These are phyloP conservation scores for Plenodomus biglobosus DNA, from an alignment of 2,329 filamentous ascomycete genomes.

Conservation along the genomic window DNA sequence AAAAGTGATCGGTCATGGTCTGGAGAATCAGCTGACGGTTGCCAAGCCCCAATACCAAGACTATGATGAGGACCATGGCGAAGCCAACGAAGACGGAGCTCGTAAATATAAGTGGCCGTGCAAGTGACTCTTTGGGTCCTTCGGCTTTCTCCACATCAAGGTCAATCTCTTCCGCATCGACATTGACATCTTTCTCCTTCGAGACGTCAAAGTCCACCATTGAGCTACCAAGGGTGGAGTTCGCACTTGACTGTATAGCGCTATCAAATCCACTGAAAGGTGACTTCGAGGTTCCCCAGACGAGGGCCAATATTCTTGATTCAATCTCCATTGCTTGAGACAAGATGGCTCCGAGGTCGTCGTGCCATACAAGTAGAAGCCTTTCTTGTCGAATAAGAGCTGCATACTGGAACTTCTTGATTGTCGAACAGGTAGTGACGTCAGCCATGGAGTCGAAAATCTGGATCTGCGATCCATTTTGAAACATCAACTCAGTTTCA, in stretches of 20 bases:
- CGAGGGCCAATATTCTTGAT: slow-evolving; percentile 70
- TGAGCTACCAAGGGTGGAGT: slow-evolving; percentile 33
- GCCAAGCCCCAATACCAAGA: slow-evolving; percentile 58
- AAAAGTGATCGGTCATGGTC: slow-evolving; percentile 55
- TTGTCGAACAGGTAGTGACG: slow-evolving; percentile 49
- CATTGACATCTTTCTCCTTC: slow-evolving; percentile 10
- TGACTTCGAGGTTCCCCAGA: slow-evolving; percentile 55
- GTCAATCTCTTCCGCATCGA: slow-evolving; percentile 23
- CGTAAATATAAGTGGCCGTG: slow-evolving; percentile 53
- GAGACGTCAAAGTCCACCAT: slow-evolving; percentile 13
- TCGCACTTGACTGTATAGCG: slow-evolving; percentile 24
- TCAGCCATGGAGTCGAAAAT: slow-evolving; percentile 51
- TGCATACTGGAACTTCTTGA: slow-evolving; percentile 79
- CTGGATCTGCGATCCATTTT: slow-evolving; percentile 50
- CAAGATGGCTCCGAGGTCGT: slow-evolving; percentile 71
- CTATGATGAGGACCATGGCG: slow-evolving; percentile 54
- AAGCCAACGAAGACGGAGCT: slow-evolving; percentile 58
- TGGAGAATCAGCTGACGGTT: slow-evolving; percentile 58
- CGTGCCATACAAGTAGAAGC: slow-evolving; percentile 76
- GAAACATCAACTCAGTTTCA: slow-evolving; percentile 47
- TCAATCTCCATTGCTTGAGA: slow-evolving; percentile 71
- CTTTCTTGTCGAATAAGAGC: slow-evolving; percentile 73
- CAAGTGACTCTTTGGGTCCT: slow-evolving; percentile 45
- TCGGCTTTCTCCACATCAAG: slow-evolving; percentile 34
- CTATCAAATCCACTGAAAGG: slow-evolving; percentile 50